Evolutionary conservation across 2,329 filamentous ascomycete species (phyloP).

Genomic region (Metarhizium humberi): DNA sequence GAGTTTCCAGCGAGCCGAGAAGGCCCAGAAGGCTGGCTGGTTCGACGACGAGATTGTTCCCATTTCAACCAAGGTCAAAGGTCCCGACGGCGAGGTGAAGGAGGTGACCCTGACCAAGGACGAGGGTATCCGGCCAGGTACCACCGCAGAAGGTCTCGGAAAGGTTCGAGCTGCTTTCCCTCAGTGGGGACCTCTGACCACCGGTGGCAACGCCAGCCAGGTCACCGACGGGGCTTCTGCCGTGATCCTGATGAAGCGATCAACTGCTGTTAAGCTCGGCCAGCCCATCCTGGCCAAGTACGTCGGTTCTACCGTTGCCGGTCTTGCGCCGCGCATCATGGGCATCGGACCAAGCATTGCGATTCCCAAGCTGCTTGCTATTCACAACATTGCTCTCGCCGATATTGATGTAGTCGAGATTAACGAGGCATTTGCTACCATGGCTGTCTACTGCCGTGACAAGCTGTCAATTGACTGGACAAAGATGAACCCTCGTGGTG

Average conservation of each 20-base stretch:
- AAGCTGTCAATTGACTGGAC: constrained; percentile 59
- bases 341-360: constrained; percentile 74
- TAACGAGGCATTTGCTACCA: constrained; percentile 96
- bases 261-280: constrained; percentile 73
- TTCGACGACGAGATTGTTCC: constrained; percentile 93
- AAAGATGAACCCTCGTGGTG: constrained; percentile 76
- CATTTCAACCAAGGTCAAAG: constrained; percentile 73
- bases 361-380: constrained; percentile 73
- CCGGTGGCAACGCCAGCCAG: constrained; percentile 90
- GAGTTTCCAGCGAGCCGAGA: constrained; percentile 80
- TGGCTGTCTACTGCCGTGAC: constrained; percentile 89
- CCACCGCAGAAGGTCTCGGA: constrained; percentile 68
- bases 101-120: constrained; percentile 74
- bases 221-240: constrained; percentile 91
- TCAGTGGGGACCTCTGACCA: constrained; percentile 76
- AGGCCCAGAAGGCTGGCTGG: constrained; percentile 80
- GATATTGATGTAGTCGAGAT: constrained; percentile 89
- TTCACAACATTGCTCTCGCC: constrained; percentile 67
- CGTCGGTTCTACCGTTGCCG: constrained; percentile 82
- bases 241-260: constrained; percentile 88
- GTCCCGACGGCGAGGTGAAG: constrained; percentile 69
- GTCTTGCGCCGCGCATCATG: constrained; percentile 91
- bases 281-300: constrained; percentile 94
- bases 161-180: constrained; percentile 91
- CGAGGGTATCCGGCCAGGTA: constrained; percentile 85